Evolutionary conservation across 2,329 filamentous ascomycete species (phyloP).

Genomic region (Trichoderma lentiforme): DNA sequence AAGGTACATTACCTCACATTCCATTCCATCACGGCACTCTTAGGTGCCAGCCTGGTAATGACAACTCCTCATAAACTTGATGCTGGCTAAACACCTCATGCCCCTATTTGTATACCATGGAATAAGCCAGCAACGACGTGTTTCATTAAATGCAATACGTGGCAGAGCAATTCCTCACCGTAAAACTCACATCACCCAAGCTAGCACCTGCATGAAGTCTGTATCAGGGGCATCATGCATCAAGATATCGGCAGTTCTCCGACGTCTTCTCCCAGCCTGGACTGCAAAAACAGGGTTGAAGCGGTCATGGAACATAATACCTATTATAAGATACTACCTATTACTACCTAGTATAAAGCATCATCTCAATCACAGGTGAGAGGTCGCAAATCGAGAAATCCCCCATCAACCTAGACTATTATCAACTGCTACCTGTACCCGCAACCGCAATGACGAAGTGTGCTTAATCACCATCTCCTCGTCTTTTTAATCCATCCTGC

Average conservation of each 20-base stretch:
- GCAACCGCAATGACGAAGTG: background rate
- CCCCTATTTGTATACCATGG: background rate
- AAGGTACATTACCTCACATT: background rate
- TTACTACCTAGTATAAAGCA: background rate
- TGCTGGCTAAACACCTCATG: background rate
- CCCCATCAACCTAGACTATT: background rate
- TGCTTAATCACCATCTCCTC: background rate
- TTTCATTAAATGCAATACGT: background rate
- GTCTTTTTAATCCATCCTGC: background rate
- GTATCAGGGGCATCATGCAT: background rate
- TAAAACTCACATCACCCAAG: background rate
- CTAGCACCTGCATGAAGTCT: background rate
- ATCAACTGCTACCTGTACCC: background rate
- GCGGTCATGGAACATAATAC: background rate
- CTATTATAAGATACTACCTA: background rate
- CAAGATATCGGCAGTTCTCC: background rate
- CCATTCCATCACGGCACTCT: background rate
- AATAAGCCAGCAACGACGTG: background rate
- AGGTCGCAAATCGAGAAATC: background rate
- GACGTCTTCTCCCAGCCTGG: background rate
- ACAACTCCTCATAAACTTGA: background rate
- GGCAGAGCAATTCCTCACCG: background rate
- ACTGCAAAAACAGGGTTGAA: background rate
- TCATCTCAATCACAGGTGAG: background rate
- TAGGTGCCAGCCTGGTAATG: background rate